Percentiles rank a stretch among this genome's conserved stretches.
These are phyloP conservation scores for Eugenia klotzschiana DNA, from an alignment of 441 rosid species.

Conservation along the genomic window DNA sequence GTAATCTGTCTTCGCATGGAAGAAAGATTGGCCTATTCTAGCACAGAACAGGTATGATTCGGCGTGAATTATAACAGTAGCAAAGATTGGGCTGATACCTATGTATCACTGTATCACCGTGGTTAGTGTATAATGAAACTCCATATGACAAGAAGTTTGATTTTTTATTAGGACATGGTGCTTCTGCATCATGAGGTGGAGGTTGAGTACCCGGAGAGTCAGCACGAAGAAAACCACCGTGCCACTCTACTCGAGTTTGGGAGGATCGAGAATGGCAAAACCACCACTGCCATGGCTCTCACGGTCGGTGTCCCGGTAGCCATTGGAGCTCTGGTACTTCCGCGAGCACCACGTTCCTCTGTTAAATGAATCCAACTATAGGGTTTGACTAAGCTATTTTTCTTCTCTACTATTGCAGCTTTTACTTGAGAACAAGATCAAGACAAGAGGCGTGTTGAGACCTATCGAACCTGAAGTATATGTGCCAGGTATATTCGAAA, in stretches of 20 bases:
- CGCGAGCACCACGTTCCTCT: not conserved
- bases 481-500: slow-evolving; percentile 41
- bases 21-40: slow-evolving; percentile 58
- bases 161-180: slow-evolving; percentile 71
- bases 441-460: slow-evolving; percentile 66
- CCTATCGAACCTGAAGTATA: slow-evolving; percentile 81
- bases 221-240: slow-evolving; percentile 32
- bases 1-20: slow-evolving; percentile 71
- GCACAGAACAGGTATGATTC: slow-evolving; percentile 57
- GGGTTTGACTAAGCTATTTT: not conserved
- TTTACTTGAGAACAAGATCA: slow-evolving; percentile 60
- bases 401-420: slow-evolving; percentile 29
- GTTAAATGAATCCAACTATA: not conserved
- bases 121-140: not conserved
- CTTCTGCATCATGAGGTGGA: slow-evolving; percentile 81
- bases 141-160: not conserved
- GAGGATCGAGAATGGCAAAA: slow-evolving; percentile 37
- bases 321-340: slow-evolving; percentile 70
- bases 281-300: slow-evolving; percentile 70
- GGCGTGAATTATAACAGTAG: not conserved
- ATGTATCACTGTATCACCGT: not conserved
- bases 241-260: slow-evolving; percentile 83
- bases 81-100: not conserved
- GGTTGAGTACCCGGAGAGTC: slow-evolving; percentile 57
- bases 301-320: slow-evolving; percentile 87